These are phyloP conservation scores for Ascochyta koolunga DNA, from an alignment of 2,329 filamentous ascomycete genomes.

Conservation along the genomic window DNA sequence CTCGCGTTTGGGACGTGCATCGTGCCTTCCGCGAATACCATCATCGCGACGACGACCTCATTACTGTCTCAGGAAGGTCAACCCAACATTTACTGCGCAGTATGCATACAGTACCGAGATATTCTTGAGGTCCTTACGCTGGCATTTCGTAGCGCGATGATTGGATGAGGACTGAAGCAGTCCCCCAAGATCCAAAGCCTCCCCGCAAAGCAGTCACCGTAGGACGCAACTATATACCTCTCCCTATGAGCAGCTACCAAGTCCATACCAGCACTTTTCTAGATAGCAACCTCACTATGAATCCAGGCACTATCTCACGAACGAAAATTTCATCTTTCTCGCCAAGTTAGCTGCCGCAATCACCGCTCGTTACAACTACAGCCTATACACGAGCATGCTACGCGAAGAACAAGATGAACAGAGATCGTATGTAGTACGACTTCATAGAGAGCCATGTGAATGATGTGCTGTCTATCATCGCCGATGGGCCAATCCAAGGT, in stretches of 20 bases:
- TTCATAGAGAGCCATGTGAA: neutral
- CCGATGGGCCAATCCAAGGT: neutral
- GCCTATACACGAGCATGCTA: neutral
- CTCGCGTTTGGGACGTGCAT: conserved; percentile 1
- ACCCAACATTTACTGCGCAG: neutral
- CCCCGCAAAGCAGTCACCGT: neutral
- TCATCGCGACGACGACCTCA: neutral
- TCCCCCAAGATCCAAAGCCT: neutral
- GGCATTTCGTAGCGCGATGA: neutral
- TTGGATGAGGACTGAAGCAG: neutral
- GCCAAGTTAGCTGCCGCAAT: neutral
- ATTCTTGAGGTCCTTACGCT: neutral
- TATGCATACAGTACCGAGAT: neutral
- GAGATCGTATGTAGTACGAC: neutral
- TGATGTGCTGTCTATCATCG: neutral
- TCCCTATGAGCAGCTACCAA: too few relatives aligned
- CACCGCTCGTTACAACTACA: neutral
- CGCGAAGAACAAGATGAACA: neutral
- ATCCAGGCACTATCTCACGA: too few relatives aligned
- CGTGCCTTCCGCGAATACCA: neutral
- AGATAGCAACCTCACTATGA: too few relatives aligned
- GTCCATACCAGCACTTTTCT: too few relatives aligned
- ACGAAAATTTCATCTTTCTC: neutral
- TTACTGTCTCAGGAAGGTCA: neutral
- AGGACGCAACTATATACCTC: neutral